Base-by-base conservation (phyloP, 2,329 filamentous ascomycete genomes). In the Mariannaea elegans region DNA sequence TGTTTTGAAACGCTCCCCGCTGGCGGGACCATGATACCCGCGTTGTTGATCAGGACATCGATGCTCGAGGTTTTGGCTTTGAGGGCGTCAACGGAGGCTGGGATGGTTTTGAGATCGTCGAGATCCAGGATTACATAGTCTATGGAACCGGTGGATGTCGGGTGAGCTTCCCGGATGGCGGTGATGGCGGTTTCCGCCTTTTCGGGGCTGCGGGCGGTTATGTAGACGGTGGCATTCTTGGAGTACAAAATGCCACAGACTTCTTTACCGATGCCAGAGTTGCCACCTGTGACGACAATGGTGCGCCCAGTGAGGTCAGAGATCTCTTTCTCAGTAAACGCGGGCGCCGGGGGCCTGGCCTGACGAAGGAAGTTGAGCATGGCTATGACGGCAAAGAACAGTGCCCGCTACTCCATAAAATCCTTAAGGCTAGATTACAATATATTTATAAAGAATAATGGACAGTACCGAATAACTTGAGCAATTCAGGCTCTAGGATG, bases 281-380 rank as follows among this genome's bases (percentile, higher is more conserved):
- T 66, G 19, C 61, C 65, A 1, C 65, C 65, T 1, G 65, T 67
- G 6, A 68, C 53, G 1, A 67, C 55, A 3, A 64, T 68, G 1
- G 61, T 52, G 12, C 53, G 32, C 2, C 23, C 42, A 29, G 16
- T 46, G 1, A 47, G 42, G 13, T 54, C 51, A 2, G 42, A 23
- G 16, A 54, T 21, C 12, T 54, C n/a, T 13, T 54, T 16, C 27
- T 39, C 51, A 9, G 51, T 54, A 21, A 54, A 47, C 0, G n/a
- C 3, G 3, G 51, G 51, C 36, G 34, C 36, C 6, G 48, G 48
- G 7, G 48, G 48, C 16, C 29, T 31, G 4, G 41, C 1, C 4
- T 51, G 36, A 18, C 23, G 29, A 9, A 51, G 7, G 10, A 39
- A 36, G 12, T 41, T 34, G 8, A 31, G 16, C 6, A 18, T 2